phyloP scores from a whole-genome alignment of 2,329 filamentous ascomycete species.

The Clarireedia paspali region DNA sequence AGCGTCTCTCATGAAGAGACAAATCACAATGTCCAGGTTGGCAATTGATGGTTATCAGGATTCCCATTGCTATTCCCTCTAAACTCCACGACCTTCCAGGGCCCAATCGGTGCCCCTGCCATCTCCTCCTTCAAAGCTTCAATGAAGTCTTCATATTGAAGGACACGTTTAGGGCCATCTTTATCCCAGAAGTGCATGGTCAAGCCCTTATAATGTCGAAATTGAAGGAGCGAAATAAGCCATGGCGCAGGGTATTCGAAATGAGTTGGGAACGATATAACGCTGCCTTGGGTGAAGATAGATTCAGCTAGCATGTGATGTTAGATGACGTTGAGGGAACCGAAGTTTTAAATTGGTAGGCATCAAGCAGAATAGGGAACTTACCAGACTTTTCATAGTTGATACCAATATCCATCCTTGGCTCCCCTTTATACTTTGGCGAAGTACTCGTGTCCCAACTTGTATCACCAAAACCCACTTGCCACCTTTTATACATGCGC shows the following conservation, averaged over 20 bases:
- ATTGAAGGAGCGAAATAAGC: background rate
- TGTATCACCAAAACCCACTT: slow-evolving; percentile 12
- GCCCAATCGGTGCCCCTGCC: background rate
- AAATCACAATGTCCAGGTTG: no score
- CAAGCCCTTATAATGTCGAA: slow-evolving; percentile 1
- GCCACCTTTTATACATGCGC: slow-evolving; percentile 14
- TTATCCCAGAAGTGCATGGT: slow-evolving; percentile 1
- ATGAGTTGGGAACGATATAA: background rate
- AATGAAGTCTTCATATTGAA: background rate
- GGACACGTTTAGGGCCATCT: background rate
- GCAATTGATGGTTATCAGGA: background rate
- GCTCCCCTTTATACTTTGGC: slow-evolving; percentile 7
- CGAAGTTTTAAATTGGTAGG: no score
- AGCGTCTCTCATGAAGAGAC: no score
- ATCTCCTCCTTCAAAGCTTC: background rate
- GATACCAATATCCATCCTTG: slow-evolving; percentile 4
- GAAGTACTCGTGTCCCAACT: slow-evolving; percentile 18
- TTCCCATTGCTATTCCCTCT: background rate
- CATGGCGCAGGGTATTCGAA: background rate
- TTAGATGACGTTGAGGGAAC: background rate
- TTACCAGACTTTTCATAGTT: background rate
- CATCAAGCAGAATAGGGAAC: background rate
- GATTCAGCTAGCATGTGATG: background rate
- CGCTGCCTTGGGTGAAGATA: background rate
- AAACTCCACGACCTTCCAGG: slow-evolving; percentile 1